These are phyloP conservation scores for Dactylellina parvicollis DNA, from an alignment of 2,329 filamentous ascomycete genomes.

Conservation along the genomic window DNA sequence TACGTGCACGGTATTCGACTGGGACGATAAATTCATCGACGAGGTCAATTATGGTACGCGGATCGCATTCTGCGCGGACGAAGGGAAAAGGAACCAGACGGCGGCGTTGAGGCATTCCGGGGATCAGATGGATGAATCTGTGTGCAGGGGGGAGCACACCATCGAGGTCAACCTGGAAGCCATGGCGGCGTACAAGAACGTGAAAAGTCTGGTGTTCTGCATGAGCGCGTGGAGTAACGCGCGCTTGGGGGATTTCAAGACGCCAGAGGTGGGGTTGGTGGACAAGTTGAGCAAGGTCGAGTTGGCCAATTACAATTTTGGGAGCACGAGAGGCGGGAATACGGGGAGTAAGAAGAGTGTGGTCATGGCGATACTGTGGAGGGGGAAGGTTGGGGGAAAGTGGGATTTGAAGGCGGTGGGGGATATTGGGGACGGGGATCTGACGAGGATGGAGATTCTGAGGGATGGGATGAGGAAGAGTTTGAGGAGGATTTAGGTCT, in stretches of 20 bases:
- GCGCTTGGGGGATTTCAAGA: constrained; percentile 26
- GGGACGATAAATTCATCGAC: constrained; percentile 14
- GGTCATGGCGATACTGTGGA: constrained; percentile 45
- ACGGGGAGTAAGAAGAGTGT: constrained; percentile 46
- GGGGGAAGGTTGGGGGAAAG: constrained; percentile 20
- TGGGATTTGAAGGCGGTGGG: constrained; percentile 53
- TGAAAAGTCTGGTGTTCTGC: constrained; percentile 48
- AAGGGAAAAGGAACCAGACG: constrained; percentile 13
- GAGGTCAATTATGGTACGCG: constrained; percentile 19
- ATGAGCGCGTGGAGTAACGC: constrained; percentile 43
- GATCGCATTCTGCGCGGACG: constrained; percentile 33
- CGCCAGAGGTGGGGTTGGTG: constrained; percentile 34
- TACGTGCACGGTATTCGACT: constrained; percentile 35
- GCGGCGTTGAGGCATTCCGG: constrained; percentile 37
- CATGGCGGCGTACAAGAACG: background rate
- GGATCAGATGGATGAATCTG: constrained; percentile 27
- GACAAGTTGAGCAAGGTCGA: constrained; percentile 33
- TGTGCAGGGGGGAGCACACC: constrained; percentile 19
- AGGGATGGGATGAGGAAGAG: constrained; percentile 30
- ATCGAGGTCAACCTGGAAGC: constrained; percentile 33
- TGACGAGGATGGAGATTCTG: constrained; percentile 26
- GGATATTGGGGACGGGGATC: constrained; percentile 47
- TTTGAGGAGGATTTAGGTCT: constrained; percentile 35
- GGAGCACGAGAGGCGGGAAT: constrained; percentile 12
- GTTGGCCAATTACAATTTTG: constrained; percentile 49